Evolutionary conservation across 2,329 filamentous ascomycete genomes (phyloP).

Genomic region (Calonectria pseudoturangicola): DNA sequence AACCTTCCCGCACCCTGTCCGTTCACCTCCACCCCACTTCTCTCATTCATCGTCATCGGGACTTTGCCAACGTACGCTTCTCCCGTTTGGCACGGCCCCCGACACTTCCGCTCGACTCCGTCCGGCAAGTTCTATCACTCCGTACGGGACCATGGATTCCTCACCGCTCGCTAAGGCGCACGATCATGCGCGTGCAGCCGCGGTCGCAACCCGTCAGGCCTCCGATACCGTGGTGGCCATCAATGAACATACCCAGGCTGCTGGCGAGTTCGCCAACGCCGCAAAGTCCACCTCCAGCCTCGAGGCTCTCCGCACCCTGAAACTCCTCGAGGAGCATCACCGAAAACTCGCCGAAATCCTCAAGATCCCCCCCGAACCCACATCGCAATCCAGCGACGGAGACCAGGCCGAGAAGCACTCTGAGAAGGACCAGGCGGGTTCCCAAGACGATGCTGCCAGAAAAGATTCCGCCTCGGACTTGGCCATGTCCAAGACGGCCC

Average conservation of each 20-base stretch:
- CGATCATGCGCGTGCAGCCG: conserved; percentile 90
- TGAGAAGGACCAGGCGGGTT: conserved; percentile 49
- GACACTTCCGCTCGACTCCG: conserved; percentile 10
- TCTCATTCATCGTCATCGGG: conserved; percentile 9
- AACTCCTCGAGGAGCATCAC: conserved; percentile 91
- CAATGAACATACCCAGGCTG: conserved; percentile 90
- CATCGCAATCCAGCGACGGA: conserved; percentile 57
- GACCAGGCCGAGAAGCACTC: conserved; percentile 56
- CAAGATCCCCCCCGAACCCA: conserved; percentile 76
- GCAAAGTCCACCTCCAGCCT: conserved; percentile 80
- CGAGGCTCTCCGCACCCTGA: conserved; percentile 88
- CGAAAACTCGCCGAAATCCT: conserved; percentile 88
- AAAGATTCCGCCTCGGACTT: conserved; percentile 48
- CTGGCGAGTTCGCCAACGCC: conserved; percentile 90
- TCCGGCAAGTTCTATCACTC: conserved; percentile 19
- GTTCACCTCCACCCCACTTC: conserved; percentile 21
- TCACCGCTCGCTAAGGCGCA: conserved; percentile 79
- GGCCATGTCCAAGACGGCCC: conserved; percentile 50
- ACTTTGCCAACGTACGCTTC: conserved; percentile 13
- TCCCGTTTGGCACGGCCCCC: not conserved
- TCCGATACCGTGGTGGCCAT: conserved; percentile 87
- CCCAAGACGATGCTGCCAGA: conserved; percentile 49
- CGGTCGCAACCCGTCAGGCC: conserved; percentile 84
- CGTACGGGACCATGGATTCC: conserved; percentile 59
- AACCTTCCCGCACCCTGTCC: conserved; percentile 32